Base-by-base conservation (phyloP, 192 early-diverging fungal species). In the Phlyctochytrium arcticum region DNA sequence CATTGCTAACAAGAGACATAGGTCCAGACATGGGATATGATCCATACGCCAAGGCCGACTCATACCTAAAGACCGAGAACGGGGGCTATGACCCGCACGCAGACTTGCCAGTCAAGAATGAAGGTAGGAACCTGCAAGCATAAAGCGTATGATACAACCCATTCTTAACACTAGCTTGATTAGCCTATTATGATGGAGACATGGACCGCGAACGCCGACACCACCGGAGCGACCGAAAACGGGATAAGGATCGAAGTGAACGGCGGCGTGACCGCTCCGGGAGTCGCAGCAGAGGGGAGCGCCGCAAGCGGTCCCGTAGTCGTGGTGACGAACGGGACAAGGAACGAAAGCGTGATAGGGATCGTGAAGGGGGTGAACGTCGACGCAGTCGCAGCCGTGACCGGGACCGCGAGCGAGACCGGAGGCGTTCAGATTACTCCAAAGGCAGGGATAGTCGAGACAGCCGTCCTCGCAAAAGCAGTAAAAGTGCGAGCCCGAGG, bases 261-360 rank as follows among this genome's bases (percentile, higher is more conserved):
- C n/a, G n/a, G n/a, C n/a, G 39, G 39, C 12, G 39, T 12, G 39
- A 44, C 39, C 39, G 39, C 21, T n/a, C 15, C 39, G 15, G 39
- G 12, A 44, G 39, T 44, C 39, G 39, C 21, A 44, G 39, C 39
- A 12, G 39, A 44, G 39, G n/a, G n/a, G n/a, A 44, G 15, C 12
- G 39, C 12, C 39, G 39, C 21, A 44, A 44, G 39, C 12, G 39
- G 21, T 44, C 39, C 21, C 39, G 39, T 19, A 44, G 39, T 42
- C 68, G 81, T 19, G 68, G 75, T 19, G 65, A 57, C 17, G 49
- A 65, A 19, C 71, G 47, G 74, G 72, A 39, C 48, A 60, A 70
- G 42, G 78, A 85, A 36, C 68, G 81, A 26, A 79, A 82, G 17
- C 70, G 80, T 34, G 82, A 77, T 39, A 57, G 82, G 30, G 81